Percentiles rank a stretch among this genome's conserved stretches.
Evolutionary conservation across 306 rosid genomes (phyloP).

Genomic region (Cicer cuneatum): DNA sequence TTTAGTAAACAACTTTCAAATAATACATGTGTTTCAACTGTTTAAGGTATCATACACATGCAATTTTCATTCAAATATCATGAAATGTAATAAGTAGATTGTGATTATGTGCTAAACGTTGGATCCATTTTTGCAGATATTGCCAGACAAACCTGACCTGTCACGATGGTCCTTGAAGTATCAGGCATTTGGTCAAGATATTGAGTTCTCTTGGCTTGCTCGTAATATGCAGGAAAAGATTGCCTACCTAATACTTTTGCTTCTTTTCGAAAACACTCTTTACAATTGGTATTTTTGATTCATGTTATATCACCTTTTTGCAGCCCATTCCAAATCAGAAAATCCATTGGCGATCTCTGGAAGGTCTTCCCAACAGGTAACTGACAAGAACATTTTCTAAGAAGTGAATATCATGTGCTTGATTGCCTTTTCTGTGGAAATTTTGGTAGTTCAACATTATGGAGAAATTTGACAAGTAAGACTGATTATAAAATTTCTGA

Average conservation of each 20-base stretch:
- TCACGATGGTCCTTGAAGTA: constrained; percentile 96
- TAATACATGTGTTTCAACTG: not conserved
- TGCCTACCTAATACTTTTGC: constrained; percentile 35
- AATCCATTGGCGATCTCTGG: constrained; percentile 94
- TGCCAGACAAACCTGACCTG: constrained; percentile 84
- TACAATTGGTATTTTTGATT: constrained; percentile 36
- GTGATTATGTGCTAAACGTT: constrained; percentile 31
- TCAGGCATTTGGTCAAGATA: constrained; percentile 80
- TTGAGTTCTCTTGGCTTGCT: constrained; percentile 94
- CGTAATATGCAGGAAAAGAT: constrained; percentile 91
- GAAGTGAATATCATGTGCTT: constrained; percentile 26
- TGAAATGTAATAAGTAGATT: not conserved
- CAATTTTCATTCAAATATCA: constrained; percentile 16
- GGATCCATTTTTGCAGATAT: constrained; percentile 56
- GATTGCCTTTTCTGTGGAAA: constrained; percentile 24
- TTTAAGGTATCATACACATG: constrained; percentile 1
- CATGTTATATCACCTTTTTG: constrained; percentile 47
- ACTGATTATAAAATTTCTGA: constrained; percentile 20
- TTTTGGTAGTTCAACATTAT: constrained; percentile 2
- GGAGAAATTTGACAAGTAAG: constrained; percentile 14
- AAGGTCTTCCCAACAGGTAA: constrained; percentile 96
- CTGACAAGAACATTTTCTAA: constrained; percentile 4
- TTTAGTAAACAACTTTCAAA: not conserved
- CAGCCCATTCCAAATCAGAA: constrained; percentile 96
- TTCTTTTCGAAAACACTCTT: constrained; percentile 1